phyloP scores from a whole-genome alignment of 352 stramenopile genomes.

The Phytophthora megakarya region DNA sequence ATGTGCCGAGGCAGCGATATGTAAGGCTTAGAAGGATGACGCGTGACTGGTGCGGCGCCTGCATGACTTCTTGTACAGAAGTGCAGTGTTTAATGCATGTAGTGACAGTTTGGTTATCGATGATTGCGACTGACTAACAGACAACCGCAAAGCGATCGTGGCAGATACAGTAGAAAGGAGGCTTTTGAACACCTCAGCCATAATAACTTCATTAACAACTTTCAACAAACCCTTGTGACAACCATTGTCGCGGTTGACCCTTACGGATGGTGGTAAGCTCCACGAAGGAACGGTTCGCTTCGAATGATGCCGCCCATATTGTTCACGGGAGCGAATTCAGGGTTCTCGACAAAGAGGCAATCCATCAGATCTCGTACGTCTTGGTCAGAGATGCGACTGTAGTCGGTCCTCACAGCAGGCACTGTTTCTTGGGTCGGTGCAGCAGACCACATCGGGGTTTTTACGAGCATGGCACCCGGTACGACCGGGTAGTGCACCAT shows the following conservation, averaged over 20 bases:
- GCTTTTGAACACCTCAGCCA: constrained; percentile 16
- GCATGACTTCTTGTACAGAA: constrained; percentile 20
- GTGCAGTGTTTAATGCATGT: no score
- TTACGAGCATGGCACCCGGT: constrained; percentile 33
- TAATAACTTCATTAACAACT: constrained; percentile 39
- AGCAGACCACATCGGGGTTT: constrained; percentile 25
- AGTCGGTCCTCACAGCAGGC: constrained; percentile 15
- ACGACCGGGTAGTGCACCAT: constrained; percentile 32
- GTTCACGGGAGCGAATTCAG: constrained; percentile 21
- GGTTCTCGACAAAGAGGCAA: constrained; percentile 44
- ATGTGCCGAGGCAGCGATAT: constrained; percentile 13
- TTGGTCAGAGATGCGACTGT: constrained; percentile 42
- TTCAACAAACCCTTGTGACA: constrained; percentile 15
- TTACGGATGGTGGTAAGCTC: constrained; percentile 39
- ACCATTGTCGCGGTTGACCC: not conserved
- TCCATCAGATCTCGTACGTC: constrained; percentile 48
- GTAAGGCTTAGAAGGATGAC: constrained; percentile 9
- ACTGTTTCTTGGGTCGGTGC: constrained; percentile 14
- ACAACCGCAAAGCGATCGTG: constrained; percentile 8
- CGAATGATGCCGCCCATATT: constrained; percentile 36
- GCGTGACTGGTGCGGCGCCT: constrained; percentile 1
- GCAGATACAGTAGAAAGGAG: constrained; percentile 25
- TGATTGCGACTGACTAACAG: constrained; percentile 13
- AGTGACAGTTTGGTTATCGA: constrained; percentile 6
- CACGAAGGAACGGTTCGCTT: constrained; percentile 33